phyloP scores from a whole-genome alignment of 2,329 filamentous ascomycete genomes.

The Madurella mycetomatis region DNA sequence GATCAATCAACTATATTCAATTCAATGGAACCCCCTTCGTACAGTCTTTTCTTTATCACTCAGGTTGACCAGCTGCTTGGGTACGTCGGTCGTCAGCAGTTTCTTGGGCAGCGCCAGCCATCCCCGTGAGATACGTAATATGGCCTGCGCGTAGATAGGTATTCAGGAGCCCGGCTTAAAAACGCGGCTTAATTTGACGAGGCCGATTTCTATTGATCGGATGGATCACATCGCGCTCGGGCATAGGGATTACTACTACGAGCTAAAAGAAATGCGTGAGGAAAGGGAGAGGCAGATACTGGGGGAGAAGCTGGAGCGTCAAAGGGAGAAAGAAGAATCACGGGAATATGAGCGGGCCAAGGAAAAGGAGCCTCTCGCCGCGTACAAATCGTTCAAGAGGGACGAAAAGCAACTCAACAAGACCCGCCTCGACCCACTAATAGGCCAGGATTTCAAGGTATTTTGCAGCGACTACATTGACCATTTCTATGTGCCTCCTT shows the following conservation, averaged over 20 bases:
- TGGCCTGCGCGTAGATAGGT: too few species aligned
- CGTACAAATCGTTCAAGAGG: neutral
- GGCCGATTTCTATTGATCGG: too few species aligned
- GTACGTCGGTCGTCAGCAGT: too few species aligned
- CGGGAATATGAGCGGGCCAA: neutral
- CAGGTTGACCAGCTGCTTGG: too few species aligned
- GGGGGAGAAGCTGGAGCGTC: neutral
- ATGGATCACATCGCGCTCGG: too few species aligned
- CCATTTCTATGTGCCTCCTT: neutral
- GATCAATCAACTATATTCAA: too few species aligned
- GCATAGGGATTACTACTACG: slow-evolving; percentile 10
- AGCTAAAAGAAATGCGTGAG: slow-evolving; percentile 1
- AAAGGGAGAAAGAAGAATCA: neutral
- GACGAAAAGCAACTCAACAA: neutral
- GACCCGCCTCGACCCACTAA: neutral
- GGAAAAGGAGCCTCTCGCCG: neutral
- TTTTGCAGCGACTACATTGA: neutral
- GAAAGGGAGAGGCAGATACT: slow-evolving; percentile 1
- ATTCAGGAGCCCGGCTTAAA: too few species aligned
- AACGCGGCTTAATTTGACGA: too few species aligned
- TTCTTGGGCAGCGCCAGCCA: too few species aligned
- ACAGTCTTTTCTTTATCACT: too few species aligned
- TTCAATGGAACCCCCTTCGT: too few species aligned
- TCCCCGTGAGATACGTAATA: too few species aligned
- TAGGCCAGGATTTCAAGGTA: neutral